Base-by-base conservation (phyloP, 139 green algal genomes). In the Raphidocelis subcapitata region DNA sequence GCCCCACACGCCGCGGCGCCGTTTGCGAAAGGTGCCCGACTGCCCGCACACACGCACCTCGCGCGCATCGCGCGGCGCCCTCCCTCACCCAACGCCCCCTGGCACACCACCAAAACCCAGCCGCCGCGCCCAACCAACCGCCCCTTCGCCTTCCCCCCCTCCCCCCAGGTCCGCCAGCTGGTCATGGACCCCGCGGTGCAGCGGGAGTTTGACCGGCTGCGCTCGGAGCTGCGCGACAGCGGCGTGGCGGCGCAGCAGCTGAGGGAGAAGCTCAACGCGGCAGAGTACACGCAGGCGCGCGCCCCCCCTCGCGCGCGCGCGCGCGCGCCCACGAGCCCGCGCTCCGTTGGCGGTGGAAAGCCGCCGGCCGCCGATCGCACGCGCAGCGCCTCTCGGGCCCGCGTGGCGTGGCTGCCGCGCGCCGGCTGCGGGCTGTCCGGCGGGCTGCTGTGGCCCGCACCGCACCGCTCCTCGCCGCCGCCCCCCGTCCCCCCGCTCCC, bases 151-250 rank as follows among this genome's bases (percentile, higher is more conserved):
- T 10, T 41, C 24, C 3, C 33, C 24, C 57, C 33, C 14, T n/a
- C 33, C 28, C 15, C 55, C 41, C 69, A 75, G 69, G 70, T 77
- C 37, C 70, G 61, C 21, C 70, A 77, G 70, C 70, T 77, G 60
- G 31, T 77, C 47, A 46, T 77, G 3, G 70, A 77, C 46, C 70
- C 70, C 41, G 70, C 70, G 10, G 36, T 77, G 16, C 49, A 69
- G 49, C 46, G 62, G 10, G 70, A 77, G 70, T 77, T 77, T n/a
- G 15, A 10, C 1, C 26, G 31, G 61, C 63, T 70, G 61, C 60
- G 62, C 1, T 3, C 24, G 2, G 47, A 77, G 60, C 70, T 77
- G 32, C 44, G 70, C 31, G 69, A 69, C 2, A 31, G 37, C n/a
- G 49, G 51, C 37, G 56, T 20, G n/a, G 21, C 20, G 0, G 47